phyloP scores from a whole-genome alignment of 2,329 filamentous ascomycete genomes.

The Ophiocordyceps camponoti-floridani region DNA sequence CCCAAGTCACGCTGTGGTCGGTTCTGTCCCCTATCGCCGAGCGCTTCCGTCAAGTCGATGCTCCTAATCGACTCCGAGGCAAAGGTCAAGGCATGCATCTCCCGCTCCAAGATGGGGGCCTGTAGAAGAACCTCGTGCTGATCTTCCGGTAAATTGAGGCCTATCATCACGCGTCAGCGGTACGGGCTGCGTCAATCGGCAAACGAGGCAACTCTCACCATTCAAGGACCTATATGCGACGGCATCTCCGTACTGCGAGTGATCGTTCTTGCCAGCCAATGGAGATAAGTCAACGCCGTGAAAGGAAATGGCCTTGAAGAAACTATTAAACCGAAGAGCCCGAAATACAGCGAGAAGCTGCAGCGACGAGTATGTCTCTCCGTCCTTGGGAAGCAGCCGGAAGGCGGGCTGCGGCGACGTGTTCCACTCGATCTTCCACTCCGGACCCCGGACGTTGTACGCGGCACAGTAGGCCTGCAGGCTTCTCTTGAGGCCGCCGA shows the following conservation, averaged over 20 bases:
- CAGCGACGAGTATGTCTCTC: constrained; percentile 23
- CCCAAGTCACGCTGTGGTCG: constrained; percentile 8
- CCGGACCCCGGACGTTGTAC: constrained; percentile 28
- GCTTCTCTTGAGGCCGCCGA: constrained; percentile 35
- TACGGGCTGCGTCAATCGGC: neutral
- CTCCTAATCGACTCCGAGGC: constrained; percentile 35
- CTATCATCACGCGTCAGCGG: constrained; percentile 8
- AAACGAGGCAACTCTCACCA: constrained; percentile 4
- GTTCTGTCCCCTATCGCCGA: constrained; percentile 10
- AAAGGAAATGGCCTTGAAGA: constrained; percentile 40
- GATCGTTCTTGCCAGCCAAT: constrained; percentile 22
- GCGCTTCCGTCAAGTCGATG: constrained; percentile 30
- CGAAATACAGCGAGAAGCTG: constrained; percentile 39
- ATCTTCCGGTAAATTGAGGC: constrained; percentile 27
- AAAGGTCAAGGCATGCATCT: constrained; percentile 36
- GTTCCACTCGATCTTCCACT: constrained; percentile 31
- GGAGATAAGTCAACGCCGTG: constrained; percentile 29
- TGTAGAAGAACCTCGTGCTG: constrained; percentile 29
- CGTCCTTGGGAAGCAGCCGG: constrained; percentile 25
- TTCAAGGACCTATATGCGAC: constrained; percentile 34
- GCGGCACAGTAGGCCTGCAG: constrained; percentile 36
- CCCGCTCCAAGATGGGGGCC: constrained; percentile 34
- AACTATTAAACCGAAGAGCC: constrained; percentile 39
- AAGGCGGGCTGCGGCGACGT: constrained; percentile 30
- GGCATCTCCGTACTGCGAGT: constrained; percentile 22